Evolutionary conservation across 805 yeast species (phyloP), one percentile per base, ranked within the genome.

Genomic region (Yamadazyma endophytica): DNA sequence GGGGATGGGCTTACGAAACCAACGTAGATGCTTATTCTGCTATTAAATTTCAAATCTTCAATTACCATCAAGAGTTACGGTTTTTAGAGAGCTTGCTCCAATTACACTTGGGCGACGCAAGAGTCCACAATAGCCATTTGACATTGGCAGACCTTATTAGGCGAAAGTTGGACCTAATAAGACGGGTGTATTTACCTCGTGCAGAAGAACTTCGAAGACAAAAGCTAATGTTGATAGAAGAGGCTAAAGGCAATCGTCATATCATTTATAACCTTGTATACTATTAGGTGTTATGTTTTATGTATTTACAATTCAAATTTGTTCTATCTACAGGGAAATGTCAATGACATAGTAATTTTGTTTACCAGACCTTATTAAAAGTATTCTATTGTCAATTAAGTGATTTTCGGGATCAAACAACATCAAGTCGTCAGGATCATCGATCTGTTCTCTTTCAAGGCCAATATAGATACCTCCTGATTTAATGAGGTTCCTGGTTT

Each of bases 391-490:
- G 21, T 76, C 89, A 4, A 83, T 64, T 34, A 83, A 54, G 37
- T 72, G 73, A 30, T 54, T 43, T 2, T 65, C 68, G 7, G 58
- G 58, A 21, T 63, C 70, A 30, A 76, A 56, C 35, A 75, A 60
- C 4, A 79, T 58, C 1, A 61, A 57, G 27, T 71, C 76, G 13
- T 75, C 77, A 1, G 64, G 61, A 14, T 73, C 75, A 4, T 44
- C 48, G 11, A 72, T 58, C 42, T 80, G 77, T 6, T 60, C 56
- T 35, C 84, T 61, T 17, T 75, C 68, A 14, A 68, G 59, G 0
- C 96, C 96, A 36, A 75, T 40, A 48, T 83, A 84, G 2, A 90
- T 72, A 3, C 89, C 84, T 2, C 95, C 92, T 20, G 73, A 73
- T 28, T 66, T 68, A 12, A 89, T 63, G 46, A 79, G 64, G 32